Evolutionary conservation across 495 filamentous ascomycete genomes (phyloP).

Genomic region (Annulohypoxylon stygium): DNA sequence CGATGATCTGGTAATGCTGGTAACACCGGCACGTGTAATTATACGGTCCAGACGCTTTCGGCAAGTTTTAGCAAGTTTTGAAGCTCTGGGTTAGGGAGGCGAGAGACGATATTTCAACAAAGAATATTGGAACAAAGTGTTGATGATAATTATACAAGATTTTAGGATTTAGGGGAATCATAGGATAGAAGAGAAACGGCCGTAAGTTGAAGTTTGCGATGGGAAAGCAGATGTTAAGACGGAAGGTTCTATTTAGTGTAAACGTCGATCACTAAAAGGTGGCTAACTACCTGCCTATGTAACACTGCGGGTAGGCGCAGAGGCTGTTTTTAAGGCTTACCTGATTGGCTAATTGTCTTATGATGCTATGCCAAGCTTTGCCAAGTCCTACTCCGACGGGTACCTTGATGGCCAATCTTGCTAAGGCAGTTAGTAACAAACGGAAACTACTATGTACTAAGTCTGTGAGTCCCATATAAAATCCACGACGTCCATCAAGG

Average conservation of each 20-base stretch:
- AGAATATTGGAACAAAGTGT: neutral
- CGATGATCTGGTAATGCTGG: slow-evolving; percentile 11
- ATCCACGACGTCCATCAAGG: slow-evolving; percentile 23
- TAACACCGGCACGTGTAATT: slow-evolving; percentile 14
- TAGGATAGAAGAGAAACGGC: slow-evolving; percentile 2
- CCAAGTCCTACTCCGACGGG: slow-evolving; percentile 29
- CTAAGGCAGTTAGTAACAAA: slow-evolving; percentile 35
- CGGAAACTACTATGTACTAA: slow-evolving; percentile 1
- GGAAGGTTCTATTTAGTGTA: slow-evolving; percentile 38
- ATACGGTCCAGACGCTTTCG: slow-evolving; percentile 30
- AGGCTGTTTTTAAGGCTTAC: slow-evolving; percentile 8
- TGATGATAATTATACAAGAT: slow-evolving; percentile 5
- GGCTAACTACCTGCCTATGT: slow-evolving; percentile 27
- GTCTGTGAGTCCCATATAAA: slow-evolving; percentile 15
- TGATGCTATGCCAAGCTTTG: slow-evolving; percentile 44
- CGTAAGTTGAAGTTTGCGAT: neutral
- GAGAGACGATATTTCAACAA: slow-evolving; percentile 15
- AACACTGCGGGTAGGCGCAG: slow-evolving; percentile 29
- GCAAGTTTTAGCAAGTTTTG: slow-evolving; percentile 35
- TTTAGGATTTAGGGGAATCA: neutral
- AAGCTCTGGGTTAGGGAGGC: neutral
- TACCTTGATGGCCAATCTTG: slow-evolving; percentile 46
- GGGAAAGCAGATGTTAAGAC: slow-evolving; percentile 7
- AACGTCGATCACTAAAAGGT: slow-evolving; percentile 12
- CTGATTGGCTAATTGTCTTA: slow-evolving; percentile 32